Evolutionary conservation across 2,329 filamentous ascomycete genomes (phyloP).

Genomic region (Acrodontium crateriforme): DNA sequence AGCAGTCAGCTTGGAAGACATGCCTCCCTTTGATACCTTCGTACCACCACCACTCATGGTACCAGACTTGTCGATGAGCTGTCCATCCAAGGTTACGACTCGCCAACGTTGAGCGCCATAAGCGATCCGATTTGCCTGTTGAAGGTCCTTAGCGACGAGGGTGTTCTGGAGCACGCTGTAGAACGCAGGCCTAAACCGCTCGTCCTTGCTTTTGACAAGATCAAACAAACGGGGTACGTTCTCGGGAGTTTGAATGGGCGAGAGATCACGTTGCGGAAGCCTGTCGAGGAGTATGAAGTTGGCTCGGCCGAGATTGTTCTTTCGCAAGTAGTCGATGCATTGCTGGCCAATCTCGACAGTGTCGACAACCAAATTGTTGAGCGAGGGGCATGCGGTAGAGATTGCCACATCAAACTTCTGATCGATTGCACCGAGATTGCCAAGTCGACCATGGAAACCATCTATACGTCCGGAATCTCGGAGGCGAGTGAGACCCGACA

Average conservation of each 20-base stretch:
- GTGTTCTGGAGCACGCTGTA: slow-evolving; percentile 94
- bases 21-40: slow-evolving; percentile 77
- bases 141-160: slow-evolving; percentile 77
- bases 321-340: slow-evolving; percentile 92
- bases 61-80: slow-evolving; percentile 94
- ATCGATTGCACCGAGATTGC: slow-evolving; percentile 88
- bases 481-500: slow-evolving; percentile 83
- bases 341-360: slow-evolving; percentile 93
- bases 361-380: slow-evolving; percentile 95
- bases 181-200: slow-evolving; percentile 78
- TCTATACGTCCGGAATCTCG: slow-evolving; percentile 94
- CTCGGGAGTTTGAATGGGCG: slow-evolving; percentile 74
- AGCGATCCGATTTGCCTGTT: slow-evolving; percentile 94
- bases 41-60: slow-evolving; percentile 97
- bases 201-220: slow-evolving; percentile 75
- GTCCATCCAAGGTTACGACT: slow-evolving; percentile 87
- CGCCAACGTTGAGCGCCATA: slow-evolving; percentile 91
- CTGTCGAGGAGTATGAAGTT: slow-evolving; percentile 96
- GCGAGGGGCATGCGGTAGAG: slow-evolving; percentile 79
- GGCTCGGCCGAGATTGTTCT: slow-evolving; percentile 90
- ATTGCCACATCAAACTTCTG: slow-evolving; percentile 94
- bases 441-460: slow-evolving; percentile 88
- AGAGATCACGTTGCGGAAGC: slow-evolving; percentile 63
- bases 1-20: slow-evolving; percentile 90
- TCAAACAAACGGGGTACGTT: slow-evolving; percentile 88